Percentiles rank a stretch among this genome's conserved stretches.
These are phyloP conservation scores for Candida nanaspora DNA, from an alignment of 805 yeast genomes.

Conservation along the genomic window DNA sequence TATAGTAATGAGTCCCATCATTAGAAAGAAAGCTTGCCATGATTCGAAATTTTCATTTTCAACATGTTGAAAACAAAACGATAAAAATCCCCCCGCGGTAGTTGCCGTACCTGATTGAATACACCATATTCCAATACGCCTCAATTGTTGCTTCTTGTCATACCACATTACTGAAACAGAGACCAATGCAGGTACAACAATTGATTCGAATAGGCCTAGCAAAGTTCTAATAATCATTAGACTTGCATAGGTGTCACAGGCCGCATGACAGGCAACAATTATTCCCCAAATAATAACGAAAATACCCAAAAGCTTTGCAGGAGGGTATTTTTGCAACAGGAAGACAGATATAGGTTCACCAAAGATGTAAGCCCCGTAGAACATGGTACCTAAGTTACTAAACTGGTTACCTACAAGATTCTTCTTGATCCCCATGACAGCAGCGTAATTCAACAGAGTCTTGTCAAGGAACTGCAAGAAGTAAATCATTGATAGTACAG, in stretches of 20 bases:
- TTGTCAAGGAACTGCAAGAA: conserved; percentile 32
- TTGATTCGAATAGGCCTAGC: conserved; percentile 41
- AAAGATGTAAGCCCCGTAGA: conserved; percentile 1
- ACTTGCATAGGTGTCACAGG: conserved; percentile 29
- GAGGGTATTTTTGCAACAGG: not conserved
- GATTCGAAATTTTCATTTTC: conserved; percentile 28
- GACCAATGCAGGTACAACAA: conserved; percentile 46
- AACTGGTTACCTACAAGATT: conserved; percentile 5
- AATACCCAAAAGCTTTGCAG: not conserved
- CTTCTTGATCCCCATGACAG: conserved; percentile 50
- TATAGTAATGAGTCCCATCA: conserved; percentile 54
- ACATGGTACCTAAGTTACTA: conserved; percentile 4
- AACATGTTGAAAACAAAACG: conserved; percentile 45
- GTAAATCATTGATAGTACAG: not conserved
- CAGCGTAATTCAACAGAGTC: conserved; percentile 52
- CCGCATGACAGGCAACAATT: conserved; percentile 39
- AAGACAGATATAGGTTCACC: conserved; percentile 1
- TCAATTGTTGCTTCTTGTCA: conserved; percentile 35
- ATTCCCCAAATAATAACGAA: conserved; percentile 50
- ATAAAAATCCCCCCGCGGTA: conserved; percentile 44
- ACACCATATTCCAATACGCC: conserved; percentile 34
- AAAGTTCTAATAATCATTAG: conserved; percentile 35
- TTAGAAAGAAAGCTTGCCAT: conserved; percentile 56
- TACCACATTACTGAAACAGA: conserved; percentile 41
- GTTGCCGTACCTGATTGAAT: conserved; percentile 39